Evolutionary conservation across 2,329 filamentous ascomycete genomes (phyloP).

Genomic region (Nannizziopsis arthrosporioides): DNA sequence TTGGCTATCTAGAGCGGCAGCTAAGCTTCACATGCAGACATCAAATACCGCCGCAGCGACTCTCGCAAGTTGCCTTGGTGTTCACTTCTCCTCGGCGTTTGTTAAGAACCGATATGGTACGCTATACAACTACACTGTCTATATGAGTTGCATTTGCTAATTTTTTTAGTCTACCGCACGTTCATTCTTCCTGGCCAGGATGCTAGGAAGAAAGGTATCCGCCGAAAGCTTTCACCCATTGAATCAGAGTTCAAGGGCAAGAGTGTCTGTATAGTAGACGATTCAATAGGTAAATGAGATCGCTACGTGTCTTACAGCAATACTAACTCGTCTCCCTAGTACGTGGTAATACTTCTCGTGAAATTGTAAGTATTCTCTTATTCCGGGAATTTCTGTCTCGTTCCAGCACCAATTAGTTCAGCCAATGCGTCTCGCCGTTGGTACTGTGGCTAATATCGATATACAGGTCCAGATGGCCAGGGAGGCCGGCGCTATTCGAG

Average conservation of each 20-base stretch:
- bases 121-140: too few species aligned
- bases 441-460: too few species aligned
- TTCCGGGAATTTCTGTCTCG: too few species aligned
- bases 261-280: slow-evolving; percentile 74
- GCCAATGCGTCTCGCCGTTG: too few species aligned
- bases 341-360: slow-evolving; percentile 46
- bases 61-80: slow-evolving; percentile 62
- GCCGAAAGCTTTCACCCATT: slow-evolving; percentile 81
- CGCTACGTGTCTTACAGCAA: too few species aligned
- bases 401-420: too few species aligned
- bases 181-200: slow-evolving; percentile 80
- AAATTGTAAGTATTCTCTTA: too few species aligned
- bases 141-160: too few species aligned
- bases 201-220: slow-evolving; percentile 70
- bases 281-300: slow-evolving; percentile 43
- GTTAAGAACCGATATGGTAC: slow-evolving; percentile 67
- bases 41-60: slow-evolving; percentile 68
- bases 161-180: slow-evolving; percentile 55
- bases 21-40: slow-evolving; percentile 40
- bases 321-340: slow-evolving; percentile 42
- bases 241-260: slow-evolving; percentile 70
- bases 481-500: slow-evolving; percentile 59
- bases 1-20: too few species aligned
- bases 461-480: slow-evolving; percentile 25
- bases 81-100: slow-evolving; percentile 69